These are phyloP conservation scores for Kwoniella shivajii DNA, from an alignment of 1,284 basidiomycete genomes.

Conservation along the genomic window DNA sequence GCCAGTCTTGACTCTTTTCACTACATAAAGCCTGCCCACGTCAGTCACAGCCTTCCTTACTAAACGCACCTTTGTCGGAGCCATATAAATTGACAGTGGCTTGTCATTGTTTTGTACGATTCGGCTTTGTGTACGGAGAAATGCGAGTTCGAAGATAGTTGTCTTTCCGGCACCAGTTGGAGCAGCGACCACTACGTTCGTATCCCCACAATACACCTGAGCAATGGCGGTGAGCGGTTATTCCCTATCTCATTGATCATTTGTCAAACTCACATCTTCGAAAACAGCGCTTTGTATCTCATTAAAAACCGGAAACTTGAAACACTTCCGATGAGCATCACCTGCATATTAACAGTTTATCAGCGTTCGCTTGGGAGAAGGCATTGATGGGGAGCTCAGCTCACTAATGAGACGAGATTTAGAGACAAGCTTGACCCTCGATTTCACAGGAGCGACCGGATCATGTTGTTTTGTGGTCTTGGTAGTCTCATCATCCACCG, in stretches of 20 bases:
- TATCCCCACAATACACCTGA: constrained; percentile 67
- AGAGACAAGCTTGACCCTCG: too few relatives aligned
- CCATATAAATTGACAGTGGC: constrained; percentile 78
- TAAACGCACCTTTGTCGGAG: constrained; percentile 64
- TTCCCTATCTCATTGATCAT: neutral
- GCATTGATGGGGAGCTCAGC: too few relatives aligned
- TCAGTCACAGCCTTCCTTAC: neutral
- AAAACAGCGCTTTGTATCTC: constrained; percentile 83
- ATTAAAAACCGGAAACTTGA: constrained; percentile 70
- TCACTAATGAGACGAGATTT: too few relatives aligned
- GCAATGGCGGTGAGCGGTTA: neutral
- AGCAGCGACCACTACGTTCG: constrained; percentile 85
- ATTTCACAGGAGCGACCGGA: too few relatives aligned
- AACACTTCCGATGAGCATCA: constrained; percentile 2
- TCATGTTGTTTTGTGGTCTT: too few relatives aligned
- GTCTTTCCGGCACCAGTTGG: constrained; percentile 94
- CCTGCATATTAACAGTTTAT: too few relatives aligned
- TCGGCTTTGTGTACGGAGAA: constrained; percentile 66
- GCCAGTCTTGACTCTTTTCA: constrained; percentile 85
- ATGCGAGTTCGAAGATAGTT: constrained; percentile 86
- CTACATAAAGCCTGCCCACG: constrained; percentile 78
- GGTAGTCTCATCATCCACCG: too few relatives aligned
- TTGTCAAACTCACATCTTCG: constrained; percentile 61
- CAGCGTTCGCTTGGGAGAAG: too few relatives aligned
- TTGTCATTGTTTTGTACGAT: constrained; percentile 22